phyloP scores from a whole-genome alignment of 495 filamentous ascomycete genomes.

The Cetradonia linearis region DNA sequence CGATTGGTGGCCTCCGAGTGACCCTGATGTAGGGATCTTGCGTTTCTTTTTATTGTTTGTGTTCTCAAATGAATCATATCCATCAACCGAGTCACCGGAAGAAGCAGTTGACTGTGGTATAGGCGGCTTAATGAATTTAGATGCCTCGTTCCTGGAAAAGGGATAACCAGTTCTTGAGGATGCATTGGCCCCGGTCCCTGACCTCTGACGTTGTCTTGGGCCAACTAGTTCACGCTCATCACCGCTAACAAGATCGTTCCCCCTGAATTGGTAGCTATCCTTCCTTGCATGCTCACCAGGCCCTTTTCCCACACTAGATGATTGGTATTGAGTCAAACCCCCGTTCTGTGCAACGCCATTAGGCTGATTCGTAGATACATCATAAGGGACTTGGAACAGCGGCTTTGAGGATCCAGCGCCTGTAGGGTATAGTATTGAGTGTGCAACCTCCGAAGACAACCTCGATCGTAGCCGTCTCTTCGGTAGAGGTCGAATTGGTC shows the following conservation, averaged over 20 bases:
- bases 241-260: constrained; percentile 32
- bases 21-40: constrained; percentile 87
- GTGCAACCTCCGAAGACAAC: constrained; percentile 71
- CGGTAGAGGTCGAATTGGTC: constrained; percentile 87
- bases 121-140: constrained; percentile 36
- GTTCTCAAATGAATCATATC: constrained; percentile 96
- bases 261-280: constrained; percentile 29
- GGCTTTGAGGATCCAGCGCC: constrained; percentile 55
- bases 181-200: not conserved
- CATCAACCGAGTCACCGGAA: constrained; percentile 46
- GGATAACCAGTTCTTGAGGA: constrained; percentile 7
- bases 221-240: constrained; percentile 25
- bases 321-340: constrained; percentile 23
- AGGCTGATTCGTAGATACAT: constrained; percentile 5
- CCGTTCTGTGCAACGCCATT: constrained; percentile 21
- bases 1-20: constrained; percentile 51
- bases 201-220: constrained; percentile 17
- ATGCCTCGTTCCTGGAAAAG: constrained; percentile 18
- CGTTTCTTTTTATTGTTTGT: constrained; percentile 99
- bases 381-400: constrained; percentile 66
- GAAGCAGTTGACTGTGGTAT: constrained; percentile 41
- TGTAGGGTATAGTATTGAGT: constrained; percentile 71
- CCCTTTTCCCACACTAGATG: constrained; percentile 17
- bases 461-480: constrained; percentile 77
- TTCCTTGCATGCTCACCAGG: constrained; percentile 17